Evolutionary conservation across 225 moss, liverwort and hornwort genomes (phyloP), one percentile per base, ranked within the genome.

Genomic region (Pseudoscleropodium purum): DNA sequence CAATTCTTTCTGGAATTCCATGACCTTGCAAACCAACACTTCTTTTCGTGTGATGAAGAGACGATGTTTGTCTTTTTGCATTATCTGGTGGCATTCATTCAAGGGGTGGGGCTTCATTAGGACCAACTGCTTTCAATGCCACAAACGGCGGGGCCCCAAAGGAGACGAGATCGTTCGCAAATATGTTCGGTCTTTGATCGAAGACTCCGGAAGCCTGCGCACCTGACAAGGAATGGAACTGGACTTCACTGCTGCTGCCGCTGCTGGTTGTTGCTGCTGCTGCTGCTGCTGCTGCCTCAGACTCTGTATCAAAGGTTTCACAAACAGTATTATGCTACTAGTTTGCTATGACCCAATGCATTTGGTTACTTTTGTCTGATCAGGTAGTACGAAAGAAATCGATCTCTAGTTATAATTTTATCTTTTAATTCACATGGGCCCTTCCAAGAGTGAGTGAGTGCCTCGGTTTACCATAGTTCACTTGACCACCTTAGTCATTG

Each of bases 71-170:
- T 82, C 49, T 81, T 90, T 91, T 92, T 93, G 92, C 89, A 93
- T 93, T 89, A 73, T 89, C 61, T 93, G 93, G 90, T 95, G 91
- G 91, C 92, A 92, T 93, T 93, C 79, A 91, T 90, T 89, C 77
- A 90, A 90, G 92, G 92, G 92, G 92, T 85, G 91, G 89, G 91
- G 75, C 92, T 89, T 91, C 91, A 90, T 93, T 94, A 99, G 99
- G 94, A 97, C 99, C 82, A 97, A 97, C 90, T 99, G 99, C 94
- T 99, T 99, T 89, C 99, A 99, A 92, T 99, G 99, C 92, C 97
- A 99, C 93, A 99, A 99, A 91, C 94, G 97, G 86, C 95, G 99
- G 79, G 97, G 97, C 64, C 92, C 87, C 49, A 99, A 97, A 91
- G 99, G 99, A 93, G 99, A 99, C 85, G 99, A 99, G 79, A 97